phyloP scores from a whole-genome alignment of 2,329 filamentous ascomycete genomes.

The Elsinoe batatas region DNA sequence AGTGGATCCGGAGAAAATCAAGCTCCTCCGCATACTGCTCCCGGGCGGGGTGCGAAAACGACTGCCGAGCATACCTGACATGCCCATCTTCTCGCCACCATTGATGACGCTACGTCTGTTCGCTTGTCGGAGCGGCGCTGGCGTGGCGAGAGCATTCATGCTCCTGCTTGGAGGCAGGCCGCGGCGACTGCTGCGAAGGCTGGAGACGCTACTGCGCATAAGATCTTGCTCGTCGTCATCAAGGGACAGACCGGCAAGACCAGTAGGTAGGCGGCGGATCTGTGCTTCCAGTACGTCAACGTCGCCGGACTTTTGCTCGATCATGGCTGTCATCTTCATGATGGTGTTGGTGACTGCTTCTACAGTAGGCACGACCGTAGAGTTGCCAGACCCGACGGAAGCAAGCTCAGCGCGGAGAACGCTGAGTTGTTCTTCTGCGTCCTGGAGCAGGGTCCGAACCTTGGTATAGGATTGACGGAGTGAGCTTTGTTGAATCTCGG shows the following conservation, averaged over 20 bases:
- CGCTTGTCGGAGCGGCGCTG: conserved; percentile 22
- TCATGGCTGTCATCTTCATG: conserved; percentile 82
- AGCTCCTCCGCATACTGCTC: conserved; percentile 23
- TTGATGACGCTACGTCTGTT: conserved; percentile 21
- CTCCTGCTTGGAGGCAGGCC: conserved; percentile 20
- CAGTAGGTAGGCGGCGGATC: conserved; percentile 55
- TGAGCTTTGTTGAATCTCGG: conserved; percentile 73
- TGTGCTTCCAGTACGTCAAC: conserved; percentile 84
- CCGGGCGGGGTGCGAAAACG: conserved; percentile 23
- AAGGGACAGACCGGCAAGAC: conserved; percentile 23
- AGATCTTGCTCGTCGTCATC: conserved; percentile 26
- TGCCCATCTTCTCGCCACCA: conserved; percentile 27
- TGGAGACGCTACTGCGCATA: conserved; percentile 23
- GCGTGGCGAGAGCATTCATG: conserved; percentile 28
- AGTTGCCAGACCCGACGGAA: conserved; percentile 34
- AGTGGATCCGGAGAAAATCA: conserved; percentile 16
- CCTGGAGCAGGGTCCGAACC: conserved; percentile 63
- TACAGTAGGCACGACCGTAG: conserved; percentile 60
- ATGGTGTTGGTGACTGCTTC: conserved; percentile 90
- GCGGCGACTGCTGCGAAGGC: conserved; percentile 19
- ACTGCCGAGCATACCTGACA: conserved; percentile 27
- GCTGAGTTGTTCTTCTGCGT: conserved; percentile 70
- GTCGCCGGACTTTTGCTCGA: conserved; percentile 81
- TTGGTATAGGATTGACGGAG: conserved; percentile 64
- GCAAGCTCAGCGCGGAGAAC: conserved; percentile 71